Evolutionary conservation across 345 rosid genomes (phyloP).

Genomic region (Eucalyptus melliodora): DNA sequence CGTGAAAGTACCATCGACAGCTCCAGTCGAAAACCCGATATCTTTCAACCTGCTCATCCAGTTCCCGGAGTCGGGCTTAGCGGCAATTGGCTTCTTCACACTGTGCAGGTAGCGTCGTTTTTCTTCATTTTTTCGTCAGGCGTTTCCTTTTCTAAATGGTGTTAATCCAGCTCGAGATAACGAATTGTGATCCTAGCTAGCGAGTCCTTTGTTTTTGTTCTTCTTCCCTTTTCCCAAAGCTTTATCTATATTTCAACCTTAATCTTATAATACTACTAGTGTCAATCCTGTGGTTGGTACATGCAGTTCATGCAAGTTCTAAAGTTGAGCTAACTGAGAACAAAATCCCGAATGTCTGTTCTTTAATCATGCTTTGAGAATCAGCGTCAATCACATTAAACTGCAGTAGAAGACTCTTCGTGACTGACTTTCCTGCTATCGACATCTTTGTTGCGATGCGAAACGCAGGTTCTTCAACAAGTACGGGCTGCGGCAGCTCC

Average conservation of each 20-base stretch:
- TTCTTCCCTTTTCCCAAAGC: background rate
- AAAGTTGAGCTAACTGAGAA: background rate
- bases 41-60: conserved; percentile 55
- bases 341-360: background rate
- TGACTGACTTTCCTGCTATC: background rate
- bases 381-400: background rate
- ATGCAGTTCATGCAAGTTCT: background rate
- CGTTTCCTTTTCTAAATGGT: background rate
- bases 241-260: background rate
- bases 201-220: background rate
- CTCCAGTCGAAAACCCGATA: conserved; percentile 10
- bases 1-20: conserved; percentile 8
- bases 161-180: background rate
- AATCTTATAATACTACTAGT: background rate
- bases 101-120: conserved; percentile 7
- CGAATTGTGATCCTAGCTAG: background rate
- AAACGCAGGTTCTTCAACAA: conserved; percentile 18
- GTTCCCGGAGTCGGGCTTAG: conserved; percentile 51
- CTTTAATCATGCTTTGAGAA: background rate
- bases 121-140: background rate
- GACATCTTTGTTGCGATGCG: background rate
- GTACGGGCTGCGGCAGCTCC: conserved; percentile 42
- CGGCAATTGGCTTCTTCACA: conserved; percentile 44
- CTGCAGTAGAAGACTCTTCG: background rate
- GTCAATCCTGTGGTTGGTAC: background rate